phyloP scores from a whole-genome alignment of 768 basidiomycete species.

The Russula brevipes region DNA sequence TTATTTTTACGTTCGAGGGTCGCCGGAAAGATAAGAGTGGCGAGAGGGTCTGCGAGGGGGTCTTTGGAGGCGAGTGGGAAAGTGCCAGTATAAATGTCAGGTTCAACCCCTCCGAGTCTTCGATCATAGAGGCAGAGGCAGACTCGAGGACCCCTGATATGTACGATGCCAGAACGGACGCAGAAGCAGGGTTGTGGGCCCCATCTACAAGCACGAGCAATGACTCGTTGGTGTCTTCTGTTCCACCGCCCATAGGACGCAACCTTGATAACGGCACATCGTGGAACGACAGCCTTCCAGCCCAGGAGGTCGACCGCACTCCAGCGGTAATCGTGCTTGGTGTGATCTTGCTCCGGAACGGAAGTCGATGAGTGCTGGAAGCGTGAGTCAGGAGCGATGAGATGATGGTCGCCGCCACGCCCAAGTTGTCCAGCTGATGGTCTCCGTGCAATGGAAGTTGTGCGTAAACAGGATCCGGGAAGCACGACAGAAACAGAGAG shows the following conservation, averaged over 20 bases:
- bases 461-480: slow-evolving; percentile 42
- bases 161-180: slow-evolving; percentile 61
- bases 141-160: slow-evolving; percentile 41
- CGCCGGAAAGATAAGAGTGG: slow-evolving; percentile 52
- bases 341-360: slow-evolving; percentile 39
- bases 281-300: slow-evolving; percentile 78
- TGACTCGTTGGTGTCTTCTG: slow-evolving; percentile 1
- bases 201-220: slow-evolving; percentile 75
- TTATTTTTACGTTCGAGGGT: slow-evolving; percentile 27
- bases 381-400: slow-evolving; percentile 48
- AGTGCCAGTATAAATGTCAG: slow-evolving; percentile 75
- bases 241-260: background rate
- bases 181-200: slow-evolving; percentile 86
- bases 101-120: slow-evolving; percentile 31
- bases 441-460: slow-evolving; percentile 65
- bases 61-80: slow-evolving; percentile 85
- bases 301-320: slow-evolving; percentile 61
- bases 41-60: slow-evolving; percentile 60
- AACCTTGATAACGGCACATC: slow-evolving; percentile 28
- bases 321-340: slow-evolving; percentile 49
- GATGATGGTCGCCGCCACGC: slow-evolving; percentile 58
- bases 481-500: slow-evolving; percentile 39
- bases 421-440: slow-evolving; percentile 86
- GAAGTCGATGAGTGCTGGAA: slow-evolving; percentile 26
- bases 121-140: slow-evolving; percentile 11